phyloP scores from a whole-genome alignment of 2,329 filamentous ascomycete species.

The Cercospora nicotianae region DNA sequence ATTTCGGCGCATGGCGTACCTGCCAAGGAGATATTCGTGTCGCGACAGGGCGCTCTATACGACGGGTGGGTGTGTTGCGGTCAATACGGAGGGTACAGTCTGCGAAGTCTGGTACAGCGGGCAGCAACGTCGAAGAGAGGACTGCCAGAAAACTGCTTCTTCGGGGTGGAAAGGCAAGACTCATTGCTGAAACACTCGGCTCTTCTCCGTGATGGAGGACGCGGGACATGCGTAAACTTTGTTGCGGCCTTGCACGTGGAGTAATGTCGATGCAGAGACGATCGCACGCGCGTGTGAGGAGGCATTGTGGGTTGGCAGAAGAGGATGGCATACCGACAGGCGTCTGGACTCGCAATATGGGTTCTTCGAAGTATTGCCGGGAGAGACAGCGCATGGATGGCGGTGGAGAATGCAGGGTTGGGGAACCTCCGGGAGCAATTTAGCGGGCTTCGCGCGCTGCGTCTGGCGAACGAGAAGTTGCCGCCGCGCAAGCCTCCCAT shows the following conservation, averaged over 20 bases:
- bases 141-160: background rate
- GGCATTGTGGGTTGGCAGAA: background rate
- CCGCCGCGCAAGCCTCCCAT: background rate
- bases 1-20: background rate
- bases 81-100: background rate
- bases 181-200: background rate
- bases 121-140: background rate
- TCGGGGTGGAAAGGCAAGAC: background rate
- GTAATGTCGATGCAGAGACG: background rate
- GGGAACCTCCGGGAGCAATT: background rate
- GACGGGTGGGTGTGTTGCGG: background rate
- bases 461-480: background rate
- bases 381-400: background rate
- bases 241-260: background rate
- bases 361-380: slow-evolving; percentile 1
- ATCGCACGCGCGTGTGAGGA: background rate
- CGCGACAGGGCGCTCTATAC: background rate
- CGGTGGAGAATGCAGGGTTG: background rate
- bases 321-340: background rate
- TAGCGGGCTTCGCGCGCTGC: background rate
- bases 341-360: background rate
- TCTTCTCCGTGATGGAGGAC: background rate
- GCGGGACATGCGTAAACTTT: background rate
- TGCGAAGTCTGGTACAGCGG: background rate
- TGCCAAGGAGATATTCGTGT: background rate